These are phyloP conservation scores for Penicillium sp. DNA, from an alignment of 2,329 filamentous ascomycete species.

Conservation along the genomic window DNA sequence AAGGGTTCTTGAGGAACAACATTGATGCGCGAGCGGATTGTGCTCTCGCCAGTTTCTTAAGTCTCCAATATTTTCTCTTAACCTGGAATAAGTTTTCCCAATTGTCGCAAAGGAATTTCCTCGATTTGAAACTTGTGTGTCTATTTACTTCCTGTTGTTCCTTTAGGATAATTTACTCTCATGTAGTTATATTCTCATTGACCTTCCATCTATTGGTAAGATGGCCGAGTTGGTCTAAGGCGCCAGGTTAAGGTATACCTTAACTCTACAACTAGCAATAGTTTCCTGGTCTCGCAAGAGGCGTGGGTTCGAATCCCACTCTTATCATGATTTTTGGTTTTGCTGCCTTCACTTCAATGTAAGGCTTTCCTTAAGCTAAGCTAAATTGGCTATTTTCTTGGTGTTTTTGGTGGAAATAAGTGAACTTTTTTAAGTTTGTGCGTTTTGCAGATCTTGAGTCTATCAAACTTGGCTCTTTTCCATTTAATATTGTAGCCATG, in stretches of 20 bases:
- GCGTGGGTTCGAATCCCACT: slow-evolving; percentile 10
- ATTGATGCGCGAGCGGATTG: not conserved
- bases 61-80: too few species aligned
- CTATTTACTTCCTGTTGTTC: too few species aligned
- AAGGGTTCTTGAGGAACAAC: not conserved
- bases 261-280: slow-evolving; percentile 15
- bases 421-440: not conserved
- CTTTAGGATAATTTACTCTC: too few species aligned
- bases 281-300: slow-evolving; percentile 10
- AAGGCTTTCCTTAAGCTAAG: not conserved
- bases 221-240: slow-evolving; percentile 35
- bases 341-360: too few species aligned
- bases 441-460: not conserved
- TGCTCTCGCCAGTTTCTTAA: too few species aligned
- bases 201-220: slow-evolving; percentile 17
- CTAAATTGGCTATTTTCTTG: not conserved
- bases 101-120: too few species aligned
- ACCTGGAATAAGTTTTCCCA: too few species aligned
- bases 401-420: not conserved
- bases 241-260: slow-evolving; percentile 33
- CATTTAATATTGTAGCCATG: too few species aligned
- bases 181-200: not conserved
- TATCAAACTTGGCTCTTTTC: too few species aligned
- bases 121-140: too few species aligned
- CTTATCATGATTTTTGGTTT: slow-evolving; percentile 5